A percentile compares a stretch with the other conserved stretches of the same genome.
Conservation (phyloP, 116 monocot genomes). For the Zostera marina region DNA sequence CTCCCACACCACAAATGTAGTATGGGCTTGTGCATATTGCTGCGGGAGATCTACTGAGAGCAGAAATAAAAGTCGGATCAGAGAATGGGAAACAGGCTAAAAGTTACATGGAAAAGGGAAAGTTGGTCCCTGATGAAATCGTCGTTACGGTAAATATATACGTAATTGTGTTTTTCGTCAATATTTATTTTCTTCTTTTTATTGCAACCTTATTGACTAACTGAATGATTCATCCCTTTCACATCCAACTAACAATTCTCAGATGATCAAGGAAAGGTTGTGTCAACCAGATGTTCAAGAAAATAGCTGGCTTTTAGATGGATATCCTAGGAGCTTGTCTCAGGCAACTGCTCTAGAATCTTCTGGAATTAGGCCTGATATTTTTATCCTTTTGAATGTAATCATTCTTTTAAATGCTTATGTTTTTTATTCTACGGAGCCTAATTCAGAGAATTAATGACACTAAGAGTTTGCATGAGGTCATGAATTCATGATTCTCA, state of each 20-base stretch:
- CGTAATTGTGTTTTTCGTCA: neutral
- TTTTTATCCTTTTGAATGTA: constrained; percentile 93
- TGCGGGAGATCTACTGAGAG: constrained; percentile 91
- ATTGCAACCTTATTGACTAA: neutral
- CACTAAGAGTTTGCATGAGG: too few species aligned
- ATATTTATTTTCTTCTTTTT: neutral
- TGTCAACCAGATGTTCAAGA: constrained; percentile 62
- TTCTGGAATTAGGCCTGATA: constrained; percentile 67
- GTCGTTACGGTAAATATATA: constrained; percentile 53
- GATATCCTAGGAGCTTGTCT: constrained; percentile 87
- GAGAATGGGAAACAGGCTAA: constrained; percentile 86
- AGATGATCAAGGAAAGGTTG: constrained; percentile 95
- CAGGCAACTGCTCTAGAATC: constrained; percentile 82
- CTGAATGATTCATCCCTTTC: neutral
- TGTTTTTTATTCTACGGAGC: neutral
- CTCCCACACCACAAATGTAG: constrained; percentile 25
- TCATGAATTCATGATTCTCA: too few species aligned
- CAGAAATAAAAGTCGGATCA: constrained; percentile 63
- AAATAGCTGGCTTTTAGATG: constrained; percentile 96
- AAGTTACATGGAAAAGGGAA: constrained; percentile 88
- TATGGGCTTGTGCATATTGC: constrained; percentile 85
- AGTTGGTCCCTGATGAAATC: constrained; percentile 90
- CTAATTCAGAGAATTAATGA: neutral
- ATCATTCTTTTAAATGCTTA: constrained; percentile 7
- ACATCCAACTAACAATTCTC: neutral